phyloP scores from a whole-genome alignment of 495 filamentous ascomycete genomes.

The Talaromyces wortmannii region DNA sequence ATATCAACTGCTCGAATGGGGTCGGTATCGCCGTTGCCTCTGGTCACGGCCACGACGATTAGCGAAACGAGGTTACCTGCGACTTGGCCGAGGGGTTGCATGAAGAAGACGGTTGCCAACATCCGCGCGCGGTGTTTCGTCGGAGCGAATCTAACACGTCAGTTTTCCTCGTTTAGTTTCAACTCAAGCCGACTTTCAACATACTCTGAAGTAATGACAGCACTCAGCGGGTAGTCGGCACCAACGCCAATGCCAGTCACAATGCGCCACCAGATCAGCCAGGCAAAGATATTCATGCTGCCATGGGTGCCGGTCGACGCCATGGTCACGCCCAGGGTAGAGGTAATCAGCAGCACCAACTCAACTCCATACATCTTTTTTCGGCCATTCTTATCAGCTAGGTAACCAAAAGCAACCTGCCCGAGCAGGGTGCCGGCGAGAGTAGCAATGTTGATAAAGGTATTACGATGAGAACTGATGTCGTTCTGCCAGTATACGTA shows the following conservation, averaged over 20 bases:
- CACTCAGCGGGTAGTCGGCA: conserved; percentile 49
- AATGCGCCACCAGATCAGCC: conserved; percentile 53
- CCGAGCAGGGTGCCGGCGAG: conserved; percentile 52
- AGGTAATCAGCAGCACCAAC: conserved; percentile 49
- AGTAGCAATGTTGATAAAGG: conserved; percentile 54
- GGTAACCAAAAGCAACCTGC: conserved; percentile 53
- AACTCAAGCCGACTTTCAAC: neutral
- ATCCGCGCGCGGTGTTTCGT: conserved; percentile 52
- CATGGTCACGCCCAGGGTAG: conserved; percentile 50
- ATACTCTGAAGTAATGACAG: conserved; percentile 57
- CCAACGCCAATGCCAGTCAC: conserved; percentile 54
- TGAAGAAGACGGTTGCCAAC: conserved; percentile 61
- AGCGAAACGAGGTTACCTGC: conserved; percentile 47
- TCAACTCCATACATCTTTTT: conserved; percentile 59
- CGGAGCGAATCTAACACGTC: conserved; percentile 43
- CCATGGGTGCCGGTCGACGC: conserved; percentile 28
- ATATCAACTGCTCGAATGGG: conserved; percentile 30
- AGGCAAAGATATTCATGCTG: conserved; percentile 49
- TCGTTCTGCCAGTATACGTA: conserved; percentile 56
- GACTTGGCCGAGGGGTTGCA: conserved; percentile 62
- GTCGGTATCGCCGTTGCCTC: conserved; percentile 20
- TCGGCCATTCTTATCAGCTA: conserved; percentile 56
- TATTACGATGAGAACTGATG: conserved; percentile 24
- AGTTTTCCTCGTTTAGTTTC: neutral
- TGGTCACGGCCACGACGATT: conserved; percentile 33